A percentile compares a stretch with the other conserved stretches of the same genome.
Evolutionary conservation across 768 basidiomycete genomes (phyloP).

Genomic region (Suillus hirtellus): DNA sequence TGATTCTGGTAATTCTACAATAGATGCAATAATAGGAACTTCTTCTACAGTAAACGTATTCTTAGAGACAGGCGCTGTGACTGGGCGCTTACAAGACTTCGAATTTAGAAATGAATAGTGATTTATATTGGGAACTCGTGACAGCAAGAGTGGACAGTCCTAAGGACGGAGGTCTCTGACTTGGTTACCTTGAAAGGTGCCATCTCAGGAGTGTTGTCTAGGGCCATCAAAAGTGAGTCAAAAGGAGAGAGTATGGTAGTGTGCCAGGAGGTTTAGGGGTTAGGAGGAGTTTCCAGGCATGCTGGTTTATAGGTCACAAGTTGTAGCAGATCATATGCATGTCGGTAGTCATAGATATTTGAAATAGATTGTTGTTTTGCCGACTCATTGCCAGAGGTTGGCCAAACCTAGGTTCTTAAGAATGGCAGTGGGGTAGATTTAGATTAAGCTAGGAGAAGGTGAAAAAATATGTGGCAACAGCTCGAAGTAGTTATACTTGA

Average conservation of each 20-base stretch:
- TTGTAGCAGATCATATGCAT: background rate
- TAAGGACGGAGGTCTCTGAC: background rate
- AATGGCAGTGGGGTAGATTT: background rate
- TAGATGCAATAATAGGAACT: no score
- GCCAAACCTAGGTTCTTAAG: background rate
- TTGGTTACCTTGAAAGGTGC: fast-evolving
- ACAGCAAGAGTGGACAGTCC: fast-evolving
- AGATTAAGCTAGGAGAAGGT: background rate
- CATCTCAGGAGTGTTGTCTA: background rate
- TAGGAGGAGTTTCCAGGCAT: background rate
- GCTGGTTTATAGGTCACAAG: background rate
- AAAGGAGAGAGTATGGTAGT: no score
- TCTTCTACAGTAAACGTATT: no score
- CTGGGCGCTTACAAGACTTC: no score
- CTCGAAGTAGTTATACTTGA: no score
- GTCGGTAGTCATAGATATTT: background rate
- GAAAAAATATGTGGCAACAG: no score
- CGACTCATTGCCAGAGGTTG: background rate
- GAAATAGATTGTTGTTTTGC: no score
- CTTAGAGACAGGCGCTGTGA: no score
- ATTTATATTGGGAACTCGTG: no score
- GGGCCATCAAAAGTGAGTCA: no score
- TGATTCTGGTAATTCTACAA: no score
- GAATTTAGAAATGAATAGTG: no score
- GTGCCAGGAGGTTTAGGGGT: background rate